Percentiles rank a stretch among this genome's conserved stretches.
phyloP scores from a whole-genome alignment of 768 basidiomycete species.

The Podaxis sp. region DNA sequence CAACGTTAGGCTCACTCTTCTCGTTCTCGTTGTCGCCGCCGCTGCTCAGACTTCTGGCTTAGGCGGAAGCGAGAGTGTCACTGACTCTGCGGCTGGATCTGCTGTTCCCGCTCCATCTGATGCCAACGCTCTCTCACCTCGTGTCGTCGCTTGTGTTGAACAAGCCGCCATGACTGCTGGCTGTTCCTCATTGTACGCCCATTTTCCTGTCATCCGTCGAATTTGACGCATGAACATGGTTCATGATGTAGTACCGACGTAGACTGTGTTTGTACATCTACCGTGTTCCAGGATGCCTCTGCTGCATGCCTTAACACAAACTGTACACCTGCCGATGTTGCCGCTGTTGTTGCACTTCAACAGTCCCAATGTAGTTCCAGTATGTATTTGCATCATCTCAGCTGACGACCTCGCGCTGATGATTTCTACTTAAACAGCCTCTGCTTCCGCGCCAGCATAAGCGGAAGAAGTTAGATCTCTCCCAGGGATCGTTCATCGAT shows the following conservation, averaged over 20 bases:
- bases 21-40: background rate
- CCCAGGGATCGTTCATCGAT: conserved; percentile 66
- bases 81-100: background rate
- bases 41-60: conserved; percentile 5
- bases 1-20: background rate
- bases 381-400: conserved; percentile 11
- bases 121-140: conserved; percentile 19
- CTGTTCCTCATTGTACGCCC: conserved; percentile 21
- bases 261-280: conserved; percentile 23
- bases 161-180: conserved; percentile 19
- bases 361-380: conserved; percentile 19
- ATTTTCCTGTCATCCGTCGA: background rate
- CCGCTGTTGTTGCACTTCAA: conserved; percentile 21
- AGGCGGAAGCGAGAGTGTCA: background rate
- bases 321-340: conserved; percentile 21
- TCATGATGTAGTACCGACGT: conserved; percentile 21
- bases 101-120: conserved; percentile 1
- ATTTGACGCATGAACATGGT: background rate
- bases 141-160: conserved; percentile 20
- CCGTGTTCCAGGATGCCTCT: conserved; percentile 24
- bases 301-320: conserved; percentile 20
- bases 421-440: conserved; percentile 19
- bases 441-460: conserved; percentile 71
- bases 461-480: conserved; percentile 75
- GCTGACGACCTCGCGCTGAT: conserved; percentile 5